Evolutionary conservation across 164 flowering plant species (phyloP), one percentile per base, ranked within the genome.

Genomic region (Tetrastigma voinierianum): DNA sequence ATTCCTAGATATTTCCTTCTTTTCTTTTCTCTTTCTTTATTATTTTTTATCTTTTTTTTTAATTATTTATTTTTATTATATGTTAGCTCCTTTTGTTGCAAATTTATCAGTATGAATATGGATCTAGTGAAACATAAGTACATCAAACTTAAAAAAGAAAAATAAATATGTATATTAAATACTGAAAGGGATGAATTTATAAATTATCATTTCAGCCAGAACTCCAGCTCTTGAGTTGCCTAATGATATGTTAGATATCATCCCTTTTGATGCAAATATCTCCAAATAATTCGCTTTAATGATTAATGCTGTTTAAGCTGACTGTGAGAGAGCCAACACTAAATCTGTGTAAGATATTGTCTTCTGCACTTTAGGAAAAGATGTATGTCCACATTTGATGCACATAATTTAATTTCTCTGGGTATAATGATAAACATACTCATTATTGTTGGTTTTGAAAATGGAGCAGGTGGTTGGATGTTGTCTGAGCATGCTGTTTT

Each of bases 401-500:
- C 40, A 32, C 40, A 32, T 32, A 32, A 32, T 32, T 32, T 32
- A 32, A 32, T 32, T 25, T 25, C 40, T 32, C 40, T 32, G 6
- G 6, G 40, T 32, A 32, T 32, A 7, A 54, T 16, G 52, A n/a
- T 18, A 57, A 20, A 59, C 15, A 19, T 47, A 24, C 46, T 10
- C 51, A 46, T 13, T 25, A 25, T 58, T 24, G 45, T 3, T 45
- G 52, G n/a, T 17, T 15, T 61, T 2, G 16, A 46, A 48, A 9
- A 32, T 61, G 68, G 47, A 51, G 51, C 82, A 90, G 96, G 96
- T 90, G 23, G 90, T 90, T 51, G 77, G 97, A 72, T 90, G 94
- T 75, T 89, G 94, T 64, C 51, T 90, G 90, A 88, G 77, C 80
- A 90, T 79, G 87, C 97, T 19, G 90, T 94, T 13, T 13, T 86